Conservation (phyloP, 2,329 filamentous ascomycete species). For the Arthroderma uncinatum region DNA sequence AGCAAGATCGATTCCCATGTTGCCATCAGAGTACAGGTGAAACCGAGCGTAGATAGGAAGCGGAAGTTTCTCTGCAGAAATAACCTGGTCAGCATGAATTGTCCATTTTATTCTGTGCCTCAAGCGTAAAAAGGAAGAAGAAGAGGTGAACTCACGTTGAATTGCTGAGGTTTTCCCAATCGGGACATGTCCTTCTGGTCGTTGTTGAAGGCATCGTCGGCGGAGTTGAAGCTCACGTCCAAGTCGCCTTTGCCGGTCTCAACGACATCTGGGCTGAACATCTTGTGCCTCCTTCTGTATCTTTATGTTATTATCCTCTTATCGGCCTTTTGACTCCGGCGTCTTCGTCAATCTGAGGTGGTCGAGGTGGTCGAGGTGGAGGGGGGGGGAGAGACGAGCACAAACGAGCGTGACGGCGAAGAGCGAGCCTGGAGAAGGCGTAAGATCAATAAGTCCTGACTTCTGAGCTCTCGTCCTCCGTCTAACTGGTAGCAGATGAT, state of each 20-base stretch:
- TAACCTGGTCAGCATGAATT: neutral
- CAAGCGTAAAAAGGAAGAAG: neutral
- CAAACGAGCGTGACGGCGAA: neutral
- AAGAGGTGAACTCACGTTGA: slow-evolving; percentile 25
- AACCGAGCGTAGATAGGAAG: slow-evolving; percentile 32
- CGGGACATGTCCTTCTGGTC: slow-evolving; percentile 35
- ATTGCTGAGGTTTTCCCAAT: slow-evolving; percentile 42
- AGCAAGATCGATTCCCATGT: slow-evolving; percentile 33
- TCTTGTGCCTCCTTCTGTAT: neutral
- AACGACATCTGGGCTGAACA: neutral
- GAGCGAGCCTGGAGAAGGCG: neutral
- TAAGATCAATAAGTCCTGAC: neutral
- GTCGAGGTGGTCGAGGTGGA: neutral
- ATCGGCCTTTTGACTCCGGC: neutral
- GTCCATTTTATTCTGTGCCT: neutral
- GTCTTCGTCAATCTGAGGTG: neutral
- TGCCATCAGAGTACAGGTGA: slow-evolving; percentile 31
- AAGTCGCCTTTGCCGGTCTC: slow-evolving; percentile 1
- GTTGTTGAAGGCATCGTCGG: slow-evolving; percentile 11
- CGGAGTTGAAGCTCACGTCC: slow-evolving; percentile 10
- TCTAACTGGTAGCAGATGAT: neutral
- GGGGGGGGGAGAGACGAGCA: neutral
- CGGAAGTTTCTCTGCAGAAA: slow-evolving; percentile 29
- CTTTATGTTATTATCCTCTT: neutral
- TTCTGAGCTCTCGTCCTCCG: neutral